Conservation (phyloP, 2,329 filamentous ascomycete genomes). For the Colletotrichum lentis region DNA sequence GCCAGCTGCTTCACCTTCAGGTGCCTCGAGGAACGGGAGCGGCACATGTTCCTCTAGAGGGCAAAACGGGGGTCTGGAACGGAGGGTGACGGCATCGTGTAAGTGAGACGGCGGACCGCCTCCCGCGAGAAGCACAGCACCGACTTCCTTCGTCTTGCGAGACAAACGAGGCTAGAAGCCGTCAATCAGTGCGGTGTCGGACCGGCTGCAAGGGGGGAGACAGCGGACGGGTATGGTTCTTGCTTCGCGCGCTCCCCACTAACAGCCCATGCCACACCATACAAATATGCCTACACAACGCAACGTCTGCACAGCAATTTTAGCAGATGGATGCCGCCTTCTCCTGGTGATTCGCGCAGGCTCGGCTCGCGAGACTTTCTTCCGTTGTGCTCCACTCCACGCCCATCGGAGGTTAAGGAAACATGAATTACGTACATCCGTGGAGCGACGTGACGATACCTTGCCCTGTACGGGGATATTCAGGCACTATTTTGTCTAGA, state of each 20-base stretch:
- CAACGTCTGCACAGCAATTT: conserved; percentile 29
- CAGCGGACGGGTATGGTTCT: not conserved
- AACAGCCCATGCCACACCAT: not conserved
- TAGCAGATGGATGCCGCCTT: conserved; percentile 9
- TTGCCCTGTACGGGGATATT: not conserved
- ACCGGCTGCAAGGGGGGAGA: not conserved
- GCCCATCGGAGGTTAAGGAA: conserved; percentile 21
- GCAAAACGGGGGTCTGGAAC: not conserved
- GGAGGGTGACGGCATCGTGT: conserved; percentile 4
- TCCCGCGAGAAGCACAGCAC: conserved; percentile 2
- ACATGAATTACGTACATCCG: conserved; percentile 24
- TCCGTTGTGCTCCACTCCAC: conserved; percentile 14
- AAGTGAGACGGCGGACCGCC: conserved; percentile 9
- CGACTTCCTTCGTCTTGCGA: conserved; percentile 13
- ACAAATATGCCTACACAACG: not conserved
- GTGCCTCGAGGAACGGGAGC: conserved; percentile 3
- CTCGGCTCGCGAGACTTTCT: not conserved
- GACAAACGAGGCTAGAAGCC: not conserved
- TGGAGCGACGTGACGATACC: conserved; percentile 9
- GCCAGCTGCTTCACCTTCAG: conserved; percentile 15
- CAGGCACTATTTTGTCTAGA: not conserved
- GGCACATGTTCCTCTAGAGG: not conserved
- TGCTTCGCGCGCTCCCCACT: not conserved
- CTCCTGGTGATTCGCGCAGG: not conserved
- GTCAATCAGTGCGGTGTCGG: not conserved